phyloP scores from a whole-genome alignment of 257 asterid genomes.

The Vinca minor region DNA sequence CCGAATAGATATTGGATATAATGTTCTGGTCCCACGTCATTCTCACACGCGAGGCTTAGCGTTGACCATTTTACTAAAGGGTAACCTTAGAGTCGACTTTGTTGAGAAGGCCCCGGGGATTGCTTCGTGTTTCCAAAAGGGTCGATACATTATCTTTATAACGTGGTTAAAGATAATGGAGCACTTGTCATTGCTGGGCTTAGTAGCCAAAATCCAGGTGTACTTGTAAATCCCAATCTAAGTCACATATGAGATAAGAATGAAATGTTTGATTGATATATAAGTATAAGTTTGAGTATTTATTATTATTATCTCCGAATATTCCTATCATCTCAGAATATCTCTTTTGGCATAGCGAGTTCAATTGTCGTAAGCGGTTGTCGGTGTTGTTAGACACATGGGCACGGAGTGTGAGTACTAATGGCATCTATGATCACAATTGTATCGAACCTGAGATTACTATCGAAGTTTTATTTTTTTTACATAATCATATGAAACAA shows the following conservation, averaged over 20 bases:
- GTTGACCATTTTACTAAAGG: slow-evolving; percentile 43
- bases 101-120: slow-evolving; percentile 55
- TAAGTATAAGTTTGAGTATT: no score
- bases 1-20: slow-evolving; percentile 36
- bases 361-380: no score
- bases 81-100: slow-evolving; percentile 53
- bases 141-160: slow-evolving; percentile 40
- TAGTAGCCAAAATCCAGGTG: slow-evolving; percentile 62
- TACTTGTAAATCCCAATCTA: no score
- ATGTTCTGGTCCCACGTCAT: slow-evolving; percentile 50
- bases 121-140: slow-evolving; percentile 54
- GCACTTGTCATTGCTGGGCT: slow-evolving; percentile 39
- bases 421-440: slow-evolving; percentile 30
- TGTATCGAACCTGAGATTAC: slow-evolving; percentile 20
- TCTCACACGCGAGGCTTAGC: slow-evolving; percentile 71
- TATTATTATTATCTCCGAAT: no score
- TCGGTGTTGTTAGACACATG: no score
- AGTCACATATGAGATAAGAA: no score
- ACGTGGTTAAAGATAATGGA: slow-evolving; percentile 22
- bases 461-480: slow-evolving; percentile 34
- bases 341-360: no score
- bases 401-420: no score
- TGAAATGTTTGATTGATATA: no score
- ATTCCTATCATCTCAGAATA: no score
- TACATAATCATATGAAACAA: no score